Percentiles rank a stretch among this genome's conserved stretches.
Evolutionary conservation across 73 alveolate genomes (phyloP).

Genomic region (Urostyla sp.): DNA sequence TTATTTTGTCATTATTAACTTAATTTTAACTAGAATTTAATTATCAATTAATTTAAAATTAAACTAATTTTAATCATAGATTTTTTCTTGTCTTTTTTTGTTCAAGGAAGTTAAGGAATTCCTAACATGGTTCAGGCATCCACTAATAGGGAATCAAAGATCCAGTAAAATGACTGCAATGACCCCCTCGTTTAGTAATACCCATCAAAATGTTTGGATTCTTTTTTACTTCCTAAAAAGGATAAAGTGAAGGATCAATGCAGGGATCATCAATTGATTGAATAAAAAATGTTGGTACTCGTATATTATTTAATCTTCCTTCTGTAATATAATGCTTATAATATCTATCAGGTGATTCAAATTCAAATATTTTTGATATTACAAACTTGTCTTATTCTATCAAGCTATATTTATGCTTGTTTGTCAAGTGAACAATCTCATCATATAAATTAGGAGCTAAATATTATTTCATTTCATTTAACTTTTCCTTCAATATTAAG

Average conservation of each 20-base stretch:
- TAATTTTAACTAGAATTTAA: background rate
- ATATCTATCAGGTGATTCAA: constrained; percentile 5
- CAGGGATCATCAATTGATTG: constrained; percentile 57
- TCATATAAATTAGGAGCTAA: background rate
- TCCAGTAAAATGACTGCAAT: constrained; percentile 43
- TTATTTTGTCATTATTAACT: background rate
- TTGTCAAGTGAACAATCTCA: background rate
- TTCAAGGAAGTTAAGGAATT: constrained; percentile 26
- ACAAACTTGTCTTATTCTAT: constrained; percentile 28
- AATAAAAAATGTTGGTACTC: constrained; percentile 43
- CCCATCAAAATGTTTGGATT: constrained; percentile 9
- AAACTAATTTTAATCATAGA: background rate
- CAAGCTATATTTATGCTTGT: constrained; percentile 10
- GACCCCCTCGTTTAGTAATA: constrained; percentile 51
- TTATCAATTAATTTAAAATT: background rate
- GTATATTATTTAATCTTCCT: constrained; percentile 1
- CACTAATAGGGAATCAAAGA: constrained; percentile 16
- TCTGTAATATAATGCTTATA: constrained; percentile 13
- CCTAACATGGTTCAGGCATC: constrained; percentile 35
- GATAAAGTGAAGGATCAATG: constrained; percentile 30
- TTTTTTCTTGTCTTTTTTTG: background rate
- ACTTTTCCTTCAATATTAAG: background rate
- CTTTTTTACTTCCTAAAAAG: constrained; percentile 36
- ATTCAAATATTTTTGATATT: constrained; percentile 22
- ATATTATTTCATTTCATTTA: background rate